Conservation (phyloP, 495 filamentous ascomycete genomes). For the Penicillium odoratum region DNA sequence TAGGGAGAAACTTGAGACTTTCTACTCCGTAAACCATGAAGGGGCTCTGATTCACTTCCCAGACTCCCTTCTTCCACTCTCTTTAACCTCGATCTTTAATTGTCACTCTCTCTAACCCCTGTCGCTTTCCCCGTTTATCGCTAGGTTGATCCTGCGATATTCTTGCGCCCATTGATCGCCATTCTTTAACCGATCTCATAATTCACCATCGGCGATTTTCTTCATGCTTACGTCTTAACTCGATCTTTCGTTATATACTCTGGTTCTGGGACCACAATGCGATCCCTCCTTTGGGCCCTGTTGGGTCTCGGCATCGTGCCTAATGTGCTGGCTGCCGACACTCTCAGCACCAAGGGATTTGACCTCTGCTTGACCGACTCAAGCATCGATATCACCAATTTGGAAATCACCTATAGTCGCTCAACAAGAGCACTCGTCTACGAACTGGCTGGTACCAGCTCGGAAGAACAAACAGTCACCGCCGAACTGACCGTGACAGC, state of each 20-base stretch:
- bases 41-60: conserved; percentile 6
- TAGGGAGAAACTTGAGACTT: not conserved
- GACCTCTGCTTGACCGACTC: conserved; percentile 67
- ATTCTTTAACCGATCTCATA: not conserved
- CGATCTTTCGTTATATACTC: not conserved
- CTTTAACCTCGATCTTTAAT: conserved; percentile 7
- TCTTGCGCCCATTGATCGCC: not conserved
- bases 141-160: conserved; percentile 35
- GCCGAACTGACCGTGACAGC: conserved; percentile 77
- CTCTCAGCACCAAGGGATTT: conserved; percentile 80
- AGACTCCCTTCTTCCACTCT: not conserved
- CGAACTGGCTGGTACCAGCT: conserved; percentile 78
- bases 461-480: conserved; percentile 74
- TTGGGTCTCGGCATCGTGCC: conserved; percentile 42
- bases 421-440: conserved; percentile 71
- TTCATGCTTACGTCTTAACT: conserved; percentile 1
- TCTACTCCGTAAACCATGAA: not conserved
- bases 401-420: conserved; percentile 79
- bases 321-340: conserved; percentile 58
- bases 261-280: conserved; percentile 25
- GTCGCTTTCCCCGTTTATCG: conserved; percentile 5
- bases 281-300: conserved; percentile 28
- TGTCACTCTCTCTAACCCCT: not conserved
- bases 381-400: conserved; percentile 67
- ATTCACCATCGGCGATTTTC: not conserved